Percentiles rank a stretch among this genome's conserved stretches.
Evolutionary conservation across 2,329 filamentous ascomycete genomes (phyloP).

Genomic region (Aspergillus aculeatinus): DNA sequence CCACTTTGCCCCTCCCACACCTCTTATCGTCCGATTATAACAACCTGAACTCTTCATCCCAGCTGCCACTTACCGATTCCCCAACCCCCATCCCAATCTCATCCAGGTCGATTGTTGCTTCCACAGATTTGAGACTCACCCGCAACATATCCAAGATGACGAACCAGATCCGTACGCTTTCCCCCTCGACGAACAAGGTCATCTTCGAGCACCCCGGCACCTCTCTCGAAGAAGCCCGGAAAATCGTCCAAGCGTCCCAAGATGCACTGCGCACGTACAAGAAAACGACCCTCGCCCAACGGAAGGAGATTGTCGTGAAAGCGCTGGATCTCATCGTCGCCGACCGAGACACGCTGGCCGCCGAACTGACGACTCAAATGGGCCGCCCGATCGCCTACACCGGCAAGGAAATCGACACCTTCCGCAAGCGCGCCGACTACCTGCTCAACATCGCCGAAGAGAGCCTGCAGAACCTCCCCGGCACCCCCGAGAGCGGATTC

Average conservation of each 20-base stretch:
- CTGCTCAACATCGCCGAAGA: constrained; percentile 79
- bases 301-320: constrained; percentile 77
- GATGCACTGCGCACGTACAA: constrained; percentile 54
- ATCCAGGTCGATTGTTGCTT: neutral
- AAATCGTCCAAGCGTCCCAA: constrained; percentile 27
- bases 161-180: constrained; percentile 63
- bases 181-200: constrained; percentile 79
- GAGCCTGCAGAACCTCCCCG: constrained; percentile 72
- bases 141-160: constrained; percentile 18
- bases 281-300: constrained; percentile 67
- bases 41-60: neutral
- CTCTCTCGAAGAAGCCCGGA: constrained; percentile 31
- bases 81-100: neutral
- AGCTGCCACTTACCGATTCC: neutral
- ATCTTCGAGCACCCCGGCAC: constrained; percentile 75
- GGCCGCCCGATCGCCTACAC: constrained; percentile 84
- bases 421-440: constrained; percentile 77
- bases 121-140: neutral
- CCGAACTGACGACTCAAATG: constrained; percentile 87
- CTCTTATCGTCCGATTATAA: constrained; percentile 6
- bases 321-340: constrained; percentile 68
- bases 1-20: neutral
- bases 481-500: constrained; percentile 80
- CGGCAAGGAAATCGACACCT: constrained; percentile 76
- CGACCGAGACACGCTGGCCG: constrained; percentile 72